These are phyloP conservation scores for Codiaeum variegatum DNA, from an alignment of 441 rosid species.

Conservation along the genomic window DNA sequence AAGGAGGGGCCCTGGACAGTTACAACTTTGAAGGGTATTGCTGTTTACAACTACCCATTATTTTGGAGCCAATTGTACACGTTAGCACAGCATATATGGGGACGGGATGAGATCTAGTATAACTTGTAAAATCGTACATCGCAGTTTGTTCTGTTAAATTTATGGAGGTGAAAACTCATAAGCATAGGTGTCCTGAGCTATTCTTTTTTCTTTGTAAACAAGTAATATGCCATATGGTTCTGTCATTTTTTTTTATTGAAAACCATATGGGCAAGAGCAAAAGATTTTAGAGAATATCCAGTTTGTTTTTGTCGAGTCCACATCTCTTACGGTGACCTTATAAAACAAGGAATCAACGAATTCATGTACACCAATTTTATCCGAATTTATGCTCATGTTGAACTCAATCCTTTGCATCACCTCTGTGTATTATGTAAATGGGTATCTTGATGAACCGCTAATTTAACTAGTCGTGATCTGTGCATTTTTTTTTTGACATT, in stretches of 20 bases:
- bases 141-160: constrained; percentile 30
- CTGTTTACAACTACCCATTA: constrained; percentile 11
- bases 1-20: constrained; percentile 71
- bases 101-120: constrained; percentile 28
- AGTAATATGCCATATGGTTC: constrained; percentile 49
- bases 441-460: too few relatives aligned
- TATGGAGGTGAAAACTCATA: constrained; percentile 29
- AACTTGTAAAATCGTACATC: constrained; percentile 67
- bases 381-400: constrained; percentile 12
- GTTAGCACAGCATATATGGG: constrained; percentile 19
- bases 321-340: constrained; percentile 24
- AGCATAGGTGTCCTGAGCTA: constrained; percentile 32
- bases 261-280: constrained; percentile 56
- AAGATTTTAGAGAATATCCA: constrained; percentile 36
- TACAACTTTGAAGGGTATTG: constrained; percentile 43
- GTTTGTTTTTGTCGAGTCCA: constrained; percentile 20
- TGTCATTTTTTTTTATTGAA: constrained; percentile 51
- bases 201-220: constrained; percentile 32
- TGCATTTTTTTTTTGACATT: too few relatives aligned
- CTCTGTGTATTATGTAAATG: not conserved
- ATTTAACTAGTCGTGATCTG: too few relatives aligned
- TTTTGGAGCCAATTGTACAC: constrained; percentile 20
- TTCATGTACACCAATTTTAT: constrained; percentile 26
- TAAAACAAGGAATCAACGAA: constrained; percentile 26
- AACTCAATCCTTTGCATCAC: not conserved